A percentile compares a stretch with the other conserved stretches of the same genome.
These are phyloP conservation scores for Sophora flavescens DNA, from an alignment of 306 rosid genomes.

Conservation along the genomic window DNA sequence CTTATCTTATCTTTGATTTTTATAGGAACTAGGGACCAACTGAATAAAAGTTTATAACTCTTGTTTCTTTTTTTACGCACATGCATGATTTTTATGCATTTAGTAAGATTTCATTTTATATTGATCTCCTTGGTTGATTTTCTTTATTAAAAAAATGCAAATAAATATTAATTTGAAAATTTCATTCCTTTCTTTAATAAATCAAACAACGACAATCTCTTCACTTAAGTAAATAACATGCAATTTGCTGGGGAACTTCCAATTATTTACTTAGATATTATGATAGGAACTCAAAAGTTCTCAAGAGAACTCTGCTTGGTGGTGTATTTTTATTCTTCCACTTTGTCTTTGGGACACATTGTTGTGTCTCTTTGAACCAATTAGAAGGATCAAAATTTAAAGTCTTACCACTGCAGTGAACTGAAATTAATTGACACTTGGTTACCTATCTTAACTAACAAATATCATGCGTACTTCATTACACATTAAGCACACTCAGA, in stretches of 20 bases:
- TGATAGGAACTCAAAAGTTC: constrained; percentile 14
- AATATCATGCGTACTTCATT: not conserved
- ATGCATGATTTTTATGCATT: not conserved
- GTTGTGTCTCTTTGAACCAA: not conserved
- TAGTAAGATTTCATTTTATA: constrained; percentile 8
- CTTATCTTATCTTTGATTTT: constrained; percentile 22
- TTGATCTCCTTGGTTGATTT: constrained; percentile 10
- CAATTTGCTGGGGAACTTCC: constrained; percentile 18
- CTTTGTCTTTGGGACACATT: not conserved
- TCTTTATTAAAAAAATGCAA: not conserved
- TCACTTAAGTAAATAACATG: not conserved
- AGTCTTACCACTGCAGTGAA: not conserved
- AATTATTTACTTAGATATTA: constrained; percentile 7
- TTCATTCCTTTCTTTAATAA: constrained; percentile 21
- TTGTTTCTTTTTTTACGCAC: constrained; percentile 24
- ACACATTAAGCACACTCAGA: not conserved
- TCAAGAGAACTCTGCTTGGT: constrained; percentile 22
- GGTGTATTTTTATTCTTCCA: not conserved
- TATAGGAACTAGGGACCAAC: constrained; percentile 16
- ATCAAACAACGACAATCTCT: not conserved
- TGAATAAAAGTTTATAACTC: not conserved
- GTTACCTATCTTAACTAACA: not conserved
- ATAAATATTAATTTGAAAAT: not conserved
- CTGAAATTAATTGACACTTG: not conserved
- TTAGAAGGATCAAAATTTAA: not conserved